A percentile compares a stretch with the other conserved stretches of the same genome.
Evolutionary conservation across 2,329 filamentous ascomycete genomes (phyloP).

Genomic region (Venturia effusa): DNA sequence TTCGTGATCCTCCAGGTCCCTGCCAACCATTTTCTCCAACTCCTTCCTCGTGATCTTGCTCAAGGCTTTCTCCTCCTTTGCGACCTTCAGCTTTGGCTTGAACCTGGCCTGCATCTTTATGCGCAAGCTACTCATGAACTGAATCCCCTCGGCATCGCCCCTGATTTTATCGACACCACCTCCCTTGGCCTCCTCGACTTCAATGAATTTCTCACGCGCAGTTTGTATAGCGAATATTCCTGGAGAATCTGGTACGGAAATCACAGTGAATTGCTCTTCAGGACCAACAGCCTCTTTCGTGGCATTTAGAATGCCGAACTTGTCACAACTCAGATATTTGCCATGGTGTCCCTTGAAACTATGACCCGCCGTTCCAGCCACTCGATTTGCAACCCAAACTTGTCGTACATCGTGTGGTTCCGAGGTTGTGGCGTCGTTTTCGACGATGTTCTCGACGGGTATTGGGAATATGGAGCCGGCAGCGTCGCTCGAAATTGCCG

Average conservation of each 20-base stretch:
- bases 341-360: conserved; percentile 88
- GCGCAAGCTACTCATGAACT: conserved; percentile 61
- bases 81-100: conserved; percentile 70
- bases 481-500: conserved; percentile 74
- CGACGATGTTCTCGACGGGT: conserved; percentile 76
- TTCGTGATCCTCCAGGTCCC: conserved; percentile 72
- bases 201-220: conserved; percentile 58
- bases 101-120: conserved; percentile 93
- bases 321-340: conserved; percentile 78
- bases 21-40: conserved; percentile 69
- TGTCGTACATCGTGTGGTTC: conserved; percentile 94
- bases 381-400: conserved; percentile 83
- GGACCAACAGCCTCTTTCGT: conserved; percentile 71
- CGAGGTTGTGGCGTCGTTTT: conserved; percentile 68
- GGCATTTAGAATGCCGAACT: conserved; percentile 66
- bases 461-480: conserved; percentile 78
- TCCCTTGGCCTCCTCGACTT: conserved; percentile 37
- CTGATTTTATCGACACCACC: conserved; percentile 50
- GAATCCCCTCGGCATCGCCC: conserved; percentile 60
- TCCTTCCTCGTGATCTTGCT: conserved; percentile 82
- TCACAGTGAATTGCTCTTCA: conserved; percentile 69
- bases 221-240: conserved; percentile 69
- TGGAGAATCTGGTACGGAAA: conserved; percentile 50
- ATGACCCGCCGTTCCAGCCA: conserved; percentile 70
- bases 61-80: conserved; percentile 70